phyloP scores from a whole-genome alignment of 129 eudicot genomes.

The Flaveria ramosissima region DNA sequence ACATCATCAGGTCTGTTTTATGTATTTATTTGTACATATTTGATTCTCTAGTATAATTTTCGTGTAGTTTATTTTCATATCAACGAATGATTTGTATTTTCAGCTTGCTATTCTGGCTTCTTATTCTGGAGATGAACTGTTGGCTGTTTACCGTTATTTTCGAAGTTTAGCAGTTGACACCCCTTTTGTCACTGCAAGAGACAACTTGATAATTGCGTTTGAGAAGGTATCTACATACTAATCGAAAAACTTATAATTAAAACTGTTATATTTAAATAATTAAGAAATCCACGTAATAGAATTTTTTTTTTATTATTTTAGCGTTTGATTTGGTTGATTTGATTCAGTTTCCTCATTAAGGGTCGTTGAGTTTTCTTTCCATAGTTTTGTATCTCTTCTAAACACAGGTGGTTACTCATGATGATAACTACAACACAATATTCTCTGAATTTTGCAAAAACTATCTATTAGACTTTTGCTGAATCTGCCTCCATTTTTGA shows the following conservation, averaged over 20 bases:
- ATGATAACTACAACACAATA: background rate
- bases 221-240: slow-evolving; percentile 67
- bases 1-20: slow-evolving; percentile 78
- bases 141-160: slow-evolving; percentile 80
- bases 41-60: background rate
- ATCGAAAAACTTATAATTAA: background rate
- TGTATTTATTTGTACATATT: background rate
- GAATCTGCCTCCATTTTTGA: background rate
- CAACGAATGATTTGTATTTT: slow-evolving; percentile 21
- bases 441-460: background rate
- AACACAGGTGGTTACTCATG: background rate
- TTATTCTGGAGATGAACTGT: slow-evolving; percentile 80
- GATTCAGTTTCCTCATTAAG: background rate
- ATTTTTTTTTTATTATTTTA: background rate
- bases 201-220: slow-evolving; percentile 94
- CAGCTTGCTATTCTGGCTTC: slow-evolving; percentile 97
- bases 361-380: background rate
- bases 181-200: slow-evolving; percentile 90
- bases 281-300: background rate
- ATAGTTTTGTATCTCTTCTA: background rate
- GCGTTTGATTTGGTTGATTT: background rate
- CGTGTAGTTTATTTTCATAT: background rate
- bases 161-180: slow-evolving; percentile 89
- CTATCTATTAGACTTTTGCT: background rate
- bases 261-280: background rate